Evolutionary conservation across 164 flowering plant genomes (phyloP).

Genomic region (Umbellularia californica): DNA sequence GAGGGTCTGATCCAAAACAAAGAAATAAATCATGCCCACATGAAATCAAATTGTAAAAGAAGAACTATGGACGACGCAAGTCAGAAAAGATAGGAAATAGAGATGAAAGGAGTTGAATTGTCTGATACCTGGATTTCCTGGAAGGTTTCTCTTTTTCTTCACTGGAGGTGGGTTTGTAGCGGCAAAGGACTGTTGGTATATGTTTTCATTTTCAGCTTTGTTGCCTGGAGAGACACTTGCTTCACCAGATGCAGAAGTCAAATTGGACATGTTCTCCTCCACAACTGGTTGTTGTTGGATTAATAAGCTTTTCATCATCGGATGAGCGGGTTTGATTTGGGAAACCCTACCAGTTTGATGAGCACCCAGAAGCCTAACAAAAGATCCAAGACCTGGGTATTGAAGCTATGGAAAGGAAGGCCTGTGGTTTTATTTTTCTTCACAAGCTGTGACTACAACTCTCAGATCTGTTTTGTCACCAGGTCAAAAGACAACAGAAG

Average conservation of each 20-base stretch:
- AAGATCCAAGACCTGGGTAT: neutral
- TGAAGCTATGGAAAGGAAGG: neutral
- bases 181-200: slow-evolving; percentile 30
- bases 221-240: slow-evolving; percentile 61
- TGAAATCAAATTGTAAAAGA: neutral
- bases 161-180: slow-evolving; percentile 27
- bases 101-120: neutral
- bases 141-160: slow-evolving; percentile 76
- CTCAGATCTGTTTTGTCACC: slow-evolving; percentile 10
- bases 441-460: slow-evolving; percentile 5
- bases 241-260: slow-evolving; percentile 71
- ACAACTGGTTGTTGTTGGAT: slow-evolving; percentile 27
- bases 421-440: neutral
- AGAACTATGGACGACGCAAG: neutral
- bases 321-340: neutral
- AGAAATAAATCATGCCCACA: neutral
- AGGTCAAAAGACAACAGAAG: slow-evolving; percentile 19
- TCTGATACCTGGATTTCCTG: slow-evolving; percentile 73
- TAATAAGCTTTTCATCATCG: slow-evolving; percentile 43
- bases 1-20: slow-evolving; percentile 27
- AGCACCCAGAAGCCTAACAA: neutral
- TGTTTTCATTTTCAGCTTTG: slow-evolving; percentile 27
- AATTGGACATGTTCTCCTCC: slow-evolving; percentile 76
- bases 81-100: neutral
- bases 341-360: slow-evolving; percentile 9